These are phyloP conservation scores for Gymnopilus dilepis DNA, from an alignment of 768 basidiomycete species.

Conservation along the genomic window DNA sequence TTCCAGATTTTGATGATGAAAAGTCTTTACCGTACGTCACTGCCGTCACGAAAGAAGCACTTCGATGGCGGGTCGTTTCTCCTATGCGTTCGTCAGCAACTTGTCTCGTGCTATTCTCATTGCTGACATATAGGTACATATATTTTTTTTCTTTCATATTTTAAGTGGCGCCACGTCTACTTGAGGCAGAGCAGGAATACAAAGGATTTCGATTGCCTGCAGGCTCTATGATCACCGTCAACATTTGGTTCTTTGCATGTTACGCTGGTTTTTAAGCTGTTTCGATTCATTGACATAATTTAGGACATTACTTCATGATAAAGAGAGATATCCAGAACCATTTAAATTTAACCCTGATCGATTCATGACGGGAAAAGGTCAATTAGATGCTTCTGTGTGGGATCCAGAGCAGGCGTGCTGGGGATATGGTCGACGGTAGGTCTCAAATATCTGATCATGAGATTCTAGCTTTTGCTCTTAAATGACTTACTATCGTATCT, in stretches of 20 bases:
- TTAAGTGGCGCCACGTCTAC: slow-evolving; percentile 28
- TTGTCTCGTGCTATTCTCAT: neutral
- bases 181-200: slow-evolving; percentile 33
- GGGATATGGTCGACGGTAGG: slow-evolving; percentile 38
- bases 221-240: slow-evolving; percentile 35
- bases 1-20: slow-evolving; percentile 39
- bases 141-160: neutral
- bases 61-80: slow-evolving; percentile 34
- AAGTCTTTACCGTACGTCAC: slow-evolving; percentile 36
- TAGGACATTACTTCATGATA: slow-evolving; percentile 50
- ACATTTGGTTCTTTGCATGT: slow-evolving; percentile 38
- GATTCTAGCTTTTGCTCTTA: neutral
- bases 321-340: slow-evolving; percentile 44
- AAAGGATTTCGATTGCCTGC: slow-evolving; percentile 37
- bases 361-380: slow-evolving; percentile 34
- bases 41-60: slow-evolving; percentile 34
- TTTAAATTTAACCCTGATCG: slow-evolving; percentile 47
- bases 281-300: neutral
- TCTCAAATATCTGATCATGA: no score
- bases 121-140: neutral
- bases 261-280: neutral
- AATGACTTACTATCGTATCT: neutral
- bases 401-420: slow-evolving; percentile 34
- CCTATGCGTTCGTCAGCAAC: slow-evolving; percentile 29
- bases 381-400: slow-evolving; percentile 29